Base-by-base conservation (phyloP, 2,329 filamentous ascomycete species). In the Coniochaeta hoffmannii region DNA sequence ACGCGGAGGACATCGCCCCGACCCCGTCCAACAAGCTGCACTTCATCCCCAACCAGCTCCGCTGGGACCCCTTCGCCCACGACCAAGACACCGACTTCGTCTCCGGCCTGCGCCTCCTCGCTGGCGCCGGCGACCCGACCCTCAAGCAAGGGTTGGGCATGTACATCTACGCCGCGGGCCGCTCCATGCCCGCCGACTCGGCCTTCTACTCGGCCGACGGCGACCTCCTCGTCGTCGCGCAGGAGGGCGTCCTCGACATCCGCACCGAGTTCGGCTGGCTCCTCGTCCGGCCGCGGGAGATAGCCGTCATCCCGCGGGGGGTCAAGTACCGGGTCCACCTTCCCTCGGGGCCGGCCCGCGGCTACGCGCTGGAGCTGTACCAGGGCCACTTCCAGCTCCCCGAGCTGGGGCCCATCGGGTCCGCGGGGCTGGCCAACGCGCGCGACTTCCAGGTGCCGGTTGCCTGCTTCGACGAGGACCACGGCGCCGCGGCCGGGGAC, bases 141-240 rank as follows among this genome's bases (percentile, higher is more conserved):
- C 79, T 87, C 68, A 96, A 96, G 72, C 76, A 81, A 17, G 91
- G 91, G 0, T 64, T 95, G 41, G 90, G 88, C 22, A 90, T 94
- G 58, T 86, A 88, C 69, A 82, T 94, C 56, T 96, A 89, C 66
- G 86, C 88, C 1, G 89, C 87, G 0, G 89, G 88, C 19, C 86
- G 82, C 67, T 84, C 86, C 65, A 96, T 96, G 91, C 76, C 77
- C 51, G 72, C 77, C n/a, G 80, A 81, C 36, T 77, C 86, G 52
- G 89, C 89, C 0, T 95, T 92, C 68, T 95, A 93, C 76, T 92
- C 87, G 3, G 87, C 90, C 0, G 89, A 93, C 65, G 89, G 89
- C 12, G 89, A 93, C 67, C 81, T 90, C 63, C 71, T 92, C 55
- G 85, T 93, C 59, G 87, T 93, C 14, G 78, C 87, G 1, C 89